A percentile compares a stretch with the other conserved stretches of the same genome.
Evolutionary conservation across 2,329 filamentous ascomycete species (phyloP).

Genomic region (Talaromyces sp.): DNA sequence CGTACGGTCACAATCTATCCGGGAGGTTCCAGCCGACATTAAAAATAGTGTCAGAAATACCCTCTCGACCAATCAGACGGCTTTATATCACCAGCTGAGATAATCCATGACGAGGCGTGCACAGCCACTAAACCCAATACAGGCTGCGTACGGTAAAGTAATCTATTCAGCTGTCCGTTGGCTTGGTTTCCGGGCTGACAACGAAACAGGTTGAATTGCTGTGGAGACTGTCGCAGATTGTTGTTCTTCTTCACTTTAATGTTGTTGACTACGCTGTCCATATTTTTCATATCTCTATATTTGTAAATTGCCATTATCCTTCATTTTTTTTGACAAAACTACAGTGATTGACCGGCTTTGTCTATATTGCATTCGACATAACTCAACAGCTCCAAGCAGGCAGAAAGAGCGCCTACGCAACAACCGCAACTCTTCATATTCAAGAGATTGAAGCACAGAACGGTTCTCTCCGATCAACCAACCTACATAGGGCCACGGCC

Average conservation of each 20-base stretch:
- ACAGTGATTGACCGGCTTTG: background rate
- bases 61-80: background rate
- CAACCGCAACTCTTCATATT: background rate
- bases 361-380: constrained; percentile 3
- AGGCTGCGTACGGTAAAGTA: background rate
- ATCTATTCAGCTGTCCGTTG: background rate
- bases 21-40: constrained; percentile 2
- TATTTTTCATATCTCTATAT: background rate
- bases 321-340: background rate
- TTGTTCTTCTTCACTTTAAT: background rate
- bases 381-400: background rate
- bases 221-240: constrained; percentile 1
- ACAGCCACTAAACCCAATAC: constrained; percentile 7
- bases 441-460: background rate
- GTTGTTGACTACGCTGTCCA: background rate
- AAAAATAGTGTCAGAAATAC: background rate
- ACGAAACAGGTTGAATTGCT: background rate
- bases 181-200: constrained; percentile 8
- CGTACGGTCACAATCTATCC: background rate
- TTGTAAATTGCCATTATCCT: background rate
- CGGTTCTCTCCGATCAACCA: background rate
- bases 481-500: constrained; percentile 4
- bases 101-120: constrained; percentile 2
- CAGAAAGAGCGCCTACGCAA: background rate
- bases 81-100: background rate